phyloP scores from a whole-genome alignment of 192 early-diverging fungal genomes.

The Thamnidium elegans region DNA sequence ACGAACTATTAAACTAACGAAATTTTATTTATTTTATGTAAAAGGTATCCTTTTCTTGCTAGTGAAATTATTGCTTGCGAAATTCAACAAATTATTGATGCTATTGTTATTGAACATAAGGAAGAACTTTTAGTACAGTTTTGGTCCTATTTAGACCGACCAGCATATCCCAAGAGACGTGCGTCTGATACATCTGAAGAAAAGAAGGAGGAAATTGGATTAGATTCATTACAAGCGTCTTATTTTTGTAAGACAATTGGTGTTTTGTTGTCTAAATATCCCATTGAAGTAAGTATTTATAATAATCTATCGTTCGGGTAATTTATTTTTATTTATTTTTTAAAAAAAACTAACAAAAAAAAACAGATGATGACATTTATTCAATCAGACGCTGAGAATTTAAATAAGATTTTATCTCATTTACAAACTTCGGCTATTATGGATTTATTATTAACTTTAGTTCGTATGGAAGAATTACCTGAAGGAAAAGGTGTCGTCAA shows the following conservation, averaged over 20 bases:
- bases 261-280: conserved; percentile 85
- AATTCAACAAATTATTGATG: conserved; percentile 76
- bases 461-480: conserved; percentile 87
- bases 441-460: conserved; percentile 89
- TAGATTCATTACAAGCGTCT: conserved; percentile 80
- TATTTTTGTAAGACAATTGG: conserved; percentile 92
- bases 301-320: too few species aligned
- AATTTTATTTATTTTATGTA: not conserved
- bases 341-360: not conserved
- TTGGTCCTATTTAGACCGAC: conserved; percentile 82
- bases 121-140: conserved; percentile 78
- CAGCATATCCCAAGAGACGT: conserved; percentile 42
- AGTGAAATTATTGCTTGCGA: conserved; percentile 79
- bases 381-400: conserved; percentile 69
- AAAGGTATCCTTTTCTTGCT: conserved; percentile 80
- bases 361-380: conserved; percentile 83
- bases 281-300: conserved; percentile 58
- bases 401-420: conserved; percentile 77
- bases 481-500: conserved; percentile 83
- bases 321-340: not conserved
- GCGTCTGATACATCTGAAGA: conserved; percentile 5
- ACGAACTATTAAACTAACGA: not conserved
- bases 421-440: conserved; percentile 85
- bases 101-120: conserved; percentile 58
- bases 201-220: conserved; percentile 6